Evolutionary conservation across 352 stramenopile genomes (phyloP), one percentile per base, ranked within the genome.

Genomic region (Phytopythium ostracodes): DNA sequence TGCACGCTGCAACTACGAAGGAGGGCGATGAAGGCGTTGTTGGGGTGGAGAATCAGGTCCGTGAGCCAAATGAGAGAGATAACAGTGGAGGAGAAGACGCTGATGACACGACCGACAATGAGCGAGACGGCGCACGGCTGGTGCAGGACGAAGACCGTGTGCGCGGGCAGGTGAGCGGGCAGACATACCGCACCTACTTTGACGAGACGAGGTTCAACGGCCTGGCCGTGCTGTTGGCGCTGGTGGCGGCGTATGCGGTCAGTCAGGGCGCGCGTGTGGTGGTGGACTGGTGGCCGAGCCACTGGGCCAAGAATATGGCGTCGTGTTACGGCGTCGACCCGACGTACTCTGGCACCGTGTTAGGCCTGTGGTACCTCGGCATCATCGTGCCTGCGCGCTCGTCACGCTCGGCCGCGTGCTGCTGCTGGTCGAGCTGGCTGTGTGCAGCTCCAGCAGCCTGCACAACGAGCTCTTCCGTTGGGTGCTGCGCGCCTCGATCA

Each of bases 401-500:
- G 25, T 60, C 18, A 70, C 56, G 9, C 38, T 79, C 18, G 64
- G 62, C 5, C 68, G 71, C 7, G 57, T 60, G n/a, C 35, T 78
- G 11, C n/a, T 65, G 0, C 36, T 78, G 12, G 65, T 76, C 50
- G 42, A 69, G 18, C 24, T 67, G 52, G 61, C 63, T 25, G 43
- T 81, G 0, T 71, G 65, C 8, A 71, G 67, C 58, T 71, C 67
- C 0, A 66, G 52, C 18, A 76, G 65, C 31, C 35, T 79, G 11
- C 73, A 81, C 46, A 50, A 73, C 20, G 64, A 75, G 20, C 63
- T 75, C 33, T 79, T 81, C 56, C 63, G 64, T 10, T 67, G 73
- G 15, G 76, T 87, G 12, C 62, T 88, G 4, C 36, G 38, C 4
- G 77, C 78, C 4, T 72, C 74, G 11, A 54, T 88, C 20, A 82